Percentiles rank a stretch among this genome's conserved stretches.
phyloP scores from a whole-genome alignment of 805 yeast species.

The Blastobotrys chiropterorum region DNA sequence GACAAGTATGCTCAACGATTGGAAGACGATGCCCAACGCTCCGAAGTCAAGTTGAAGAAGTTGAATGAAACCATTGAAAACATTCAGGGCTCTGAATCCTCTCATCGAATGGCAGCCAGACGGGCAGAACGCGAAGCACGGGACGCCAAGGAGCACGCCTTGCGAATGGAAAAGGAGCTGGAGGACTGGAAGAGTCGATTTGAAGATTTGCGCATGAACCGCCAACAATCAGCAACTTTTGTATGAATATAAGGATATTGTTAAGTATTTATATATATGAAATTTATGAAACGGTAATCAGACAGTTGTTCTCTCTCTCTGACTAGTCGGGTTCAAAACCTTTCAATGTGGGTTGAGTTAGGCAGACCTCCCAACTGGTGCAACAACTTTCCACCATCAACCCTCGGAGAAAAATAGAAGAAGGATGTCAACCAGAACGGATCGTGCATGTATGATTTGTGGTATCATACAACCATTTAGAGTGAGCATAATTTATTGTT shows the following conservation, averaged over 20 bases:
- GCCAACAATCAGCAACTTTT: neutral
- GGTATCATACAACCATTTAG: constrained; percentile 81
- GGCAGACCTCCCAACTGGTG: neutral
- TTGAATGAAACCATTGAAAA: constrained; percentile 33
- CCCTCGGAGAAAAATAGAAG: constrained; percentile 3
- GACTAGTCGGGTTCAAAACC: too few relatives aligned
- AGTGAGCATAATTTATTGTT: constrained; percentile 32
- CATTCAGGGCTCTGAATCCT: constrained; percentile 34
- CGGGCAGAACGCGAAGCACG: constrained; percentile 46
- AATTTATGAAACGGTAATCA: too few relatives aligned
- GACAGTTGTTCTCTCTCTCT: too few relatives aligned
- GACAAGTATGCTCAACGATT: constrained; percentile 25
- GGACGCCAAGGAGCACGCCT: constrained; percentile 42
- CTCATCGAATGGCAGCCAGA: constrained; percentile 33
- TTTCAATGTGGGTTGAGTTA: too few relatives aligned
- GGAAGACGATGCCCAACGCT: constrained; percentile 48
- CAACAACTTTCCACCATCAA: neutral
- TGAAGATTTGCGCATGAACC: constrained; percentile 7
- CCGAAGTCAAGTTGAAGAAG: constrained; percentile 41
- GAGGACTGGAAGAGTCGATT: constrained; percentile 30
- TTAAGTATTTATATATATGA: neutral
- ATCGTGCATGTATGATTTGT: constrained; percentile 96
- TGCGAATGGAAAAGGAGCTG: constrained; percentile 48
- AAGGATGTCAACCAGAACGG: constrained; percentile 48
- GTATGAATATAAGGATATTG: neutral